These are phyloP conservation scores for Alternaria tenuissima DNA, from an alignment of 2,329 filamentous ascomycete genomes.

Conservation along the genomic window DNA sequence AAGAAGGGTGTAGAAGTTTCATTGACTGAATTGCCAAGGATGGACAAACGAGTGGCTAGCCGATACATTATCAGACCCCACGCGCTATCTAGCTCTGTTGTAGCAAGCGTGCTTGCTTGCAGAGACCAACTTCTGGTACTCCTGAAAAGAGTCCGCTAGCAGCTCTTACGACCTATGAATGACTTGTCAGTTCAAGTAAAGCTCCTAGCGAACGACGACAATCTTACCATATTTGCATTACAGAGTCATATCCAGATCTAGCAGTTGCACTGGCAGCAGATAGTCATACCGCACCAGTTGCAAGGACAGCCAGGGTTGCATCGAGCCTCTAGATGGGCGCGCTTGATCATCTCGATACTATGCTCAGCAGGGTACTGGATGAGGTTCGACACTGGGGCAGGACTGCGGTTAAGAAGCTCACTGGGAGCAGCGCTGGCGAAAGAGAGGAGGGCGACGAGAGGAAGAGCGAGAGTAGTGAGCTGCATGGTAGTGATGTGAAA, in stretches of 20 bases:
- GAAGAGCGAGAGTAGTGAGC: constrained; percentile 3
- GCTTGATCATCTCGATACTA: constrained; percentile 15
- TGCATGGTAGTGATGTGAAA: constrained; percentile 2
- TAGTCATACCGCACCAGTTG: constrained; percentile 13
- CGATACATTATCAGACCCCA: not conserved
- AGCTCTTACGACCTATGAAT: not conserved
- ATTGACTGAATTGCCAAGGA: not conserved
- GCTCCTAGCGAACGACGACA: not conserved
- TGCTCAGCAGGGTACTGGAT: constrained; percentile 8
- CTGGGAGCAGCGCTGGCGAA: constrained; percentile 12
- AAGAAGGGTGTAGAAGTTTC: not conserved
- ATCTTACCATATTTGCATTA: not conserved
- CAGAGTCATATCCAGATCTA: not conserved
- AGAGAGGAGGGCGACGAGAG: constrained; percentile 2
- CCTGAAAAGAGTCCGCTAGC: not conserved
- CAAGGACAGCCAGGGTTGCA: constrained; percentile 14
- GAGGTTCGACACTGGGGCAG: constrained; percentile 1
- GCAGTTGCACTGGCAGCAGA: constrained; percentile 17
- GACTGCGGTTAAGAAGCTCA: not conserved
- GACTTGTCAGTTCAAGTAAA: not conserved
- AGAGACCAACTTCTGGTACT: not conserved
- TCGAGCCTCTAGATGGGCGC: constrained; percentile 6
- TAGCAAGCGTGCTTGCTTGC: not conserved
- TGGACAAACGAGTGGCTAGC: not conserved
- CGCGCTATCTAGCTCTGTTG: not conserved